phyloP scores from a whole-genome alignment of 2,329 filamentous ascomycete genomes.

The Colletotrichum scovillei region DNA sequence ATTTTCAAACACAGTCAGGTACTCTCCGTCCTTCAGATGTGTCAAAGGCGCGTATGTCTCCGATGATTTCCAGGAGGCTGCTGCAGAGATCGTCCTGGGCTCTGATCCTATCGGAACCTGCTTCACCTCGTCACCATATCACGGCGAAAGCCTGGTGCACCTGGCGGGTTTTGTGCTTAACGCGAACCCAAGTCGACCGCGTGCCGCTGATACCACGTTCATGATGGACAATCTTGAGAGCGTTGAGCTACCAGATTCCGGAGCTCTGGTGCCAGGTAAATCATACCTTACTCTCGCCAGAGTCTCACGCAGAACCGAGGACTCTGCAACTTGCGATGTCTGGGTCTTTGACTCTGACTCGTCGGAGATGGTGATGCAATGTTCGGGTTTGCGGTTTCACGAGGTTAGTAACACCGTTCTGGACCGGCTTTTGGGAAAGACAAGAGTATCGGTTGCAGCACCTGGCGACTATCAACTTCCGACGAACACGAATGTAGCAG shows the following conservation, averaged over 20 bases:
- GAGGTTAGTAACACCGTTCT: not conserved
- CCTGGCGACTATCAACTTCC: too few relatives aligned
- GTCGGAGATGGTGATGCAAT: not conserved
- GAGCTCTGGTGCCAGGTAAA: not conserved
- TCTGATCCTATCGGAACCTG: not conserved
- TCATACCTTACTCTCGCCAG: not conserved
- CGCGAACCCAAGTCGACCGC: not conserved
- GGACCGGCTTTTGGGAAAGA: not conserved
- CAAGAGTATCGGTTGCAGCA: too few relatives aligned
- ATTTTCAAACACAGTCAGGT: too few relatives aligned
- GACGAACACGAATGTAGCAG: too few relatives aligned
- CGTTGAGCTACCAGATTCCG: not conserved
- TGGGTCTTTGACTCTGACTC: conserved; percentile 3
- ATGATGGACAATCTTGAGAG: conserved; percentile 16
- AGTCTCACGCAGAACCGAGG: not conserved
- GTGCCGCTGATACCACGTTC: not conserved
- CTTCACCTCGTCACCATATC: not conserved
- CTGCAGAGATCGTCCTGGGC: not conserved
- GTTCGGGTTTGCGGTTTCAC: not conserved
- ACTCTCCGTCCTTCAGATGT: too few relatives aligned
- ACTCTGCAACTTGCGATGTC: not conserved
- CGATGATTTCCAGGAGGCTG: not conserved
- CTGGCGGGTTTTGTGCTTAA: not conserved
- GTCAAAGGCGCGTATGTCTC: too few relatives aligned
- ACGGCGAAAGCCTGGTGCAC: not conserved